A percentile compares a stretch with the other conserved stretches of the same genome.
These are phyloP conservation scores for Cladophialophora immunda DNA, from an alignment of 2,329 filamentous ascomycete species.

Conservation along the genomic window DNA sequence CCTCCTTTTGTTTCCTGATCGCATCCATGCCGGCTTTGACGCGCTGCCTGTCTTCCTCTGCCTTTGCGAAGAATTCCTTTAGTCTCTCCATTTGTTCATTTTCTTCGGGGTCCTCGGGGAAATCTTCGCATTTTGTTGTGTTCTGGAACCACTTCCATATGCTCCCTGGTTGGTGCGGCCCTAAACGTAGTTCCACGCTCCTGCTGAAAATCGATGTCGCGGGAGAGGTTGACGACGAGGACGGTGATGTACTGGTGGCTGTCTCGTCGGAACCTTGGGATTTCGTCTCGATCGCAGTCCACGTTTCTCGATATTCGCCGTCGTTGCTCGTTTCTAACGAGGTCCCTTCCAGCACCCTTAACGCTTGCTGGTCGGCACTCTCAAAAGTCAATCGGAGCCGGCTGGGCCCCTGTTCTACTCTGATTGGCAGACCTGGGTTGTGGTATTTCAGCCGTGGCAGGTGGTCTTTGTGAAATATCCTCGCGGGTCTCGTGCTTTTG, in stretches of 20 bases:
- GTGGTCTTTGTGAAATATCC: constrained; percentile 86
- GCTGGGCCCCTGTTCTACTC: constrained; percentile 69
- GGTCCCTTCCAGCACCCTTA: constrained; percentile 20
- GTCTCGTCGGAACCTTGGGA: constrained; percentile 24
- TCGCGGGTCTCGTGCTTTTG: constrained; percentile 56
- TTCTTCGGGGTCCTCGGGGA: constrained; percentile 48
- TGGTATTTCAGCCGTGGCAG: constrained; percentile 91
- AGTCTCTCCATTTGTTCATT: constrained; percentile 47
- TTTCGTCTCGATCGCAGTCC: constrained; percentile 30
- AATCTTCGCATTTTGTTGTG: constrained; percentile 51
- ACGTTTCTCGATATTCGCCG: constrained; percentile 20
- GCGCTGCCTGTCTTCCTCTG: constrained; percentile 50
- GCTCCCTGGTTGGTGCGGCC: constrained; percentile 46
- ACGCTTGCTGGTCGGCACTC: constrained; percentile 25
- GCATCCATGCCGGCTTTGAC: constrained; percentile 51
- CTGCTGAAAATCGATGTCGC: constrained; percentile 46
- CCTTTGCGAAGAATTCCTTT: constrained; percentile 47
- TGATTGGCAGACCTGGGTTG: constrained; percentile 86
- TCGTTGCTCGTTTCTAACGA: constrained; percentile 14
- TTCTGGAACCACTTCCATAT: constrained; percentile 55
- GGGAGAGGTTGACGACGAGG: constrained; percentile 43
- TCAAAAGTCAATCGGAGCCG: constrained; percentile 53
- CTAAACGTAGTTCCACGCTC: constrained; percentile 43
- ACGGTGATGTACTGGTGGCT: constrained; percentile 1
- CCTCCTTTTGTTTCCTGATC: constrained; percentile 55